Conservation (phyloP, 164 flowering plant genomes). For the Berberis vulgaris region DNA sequence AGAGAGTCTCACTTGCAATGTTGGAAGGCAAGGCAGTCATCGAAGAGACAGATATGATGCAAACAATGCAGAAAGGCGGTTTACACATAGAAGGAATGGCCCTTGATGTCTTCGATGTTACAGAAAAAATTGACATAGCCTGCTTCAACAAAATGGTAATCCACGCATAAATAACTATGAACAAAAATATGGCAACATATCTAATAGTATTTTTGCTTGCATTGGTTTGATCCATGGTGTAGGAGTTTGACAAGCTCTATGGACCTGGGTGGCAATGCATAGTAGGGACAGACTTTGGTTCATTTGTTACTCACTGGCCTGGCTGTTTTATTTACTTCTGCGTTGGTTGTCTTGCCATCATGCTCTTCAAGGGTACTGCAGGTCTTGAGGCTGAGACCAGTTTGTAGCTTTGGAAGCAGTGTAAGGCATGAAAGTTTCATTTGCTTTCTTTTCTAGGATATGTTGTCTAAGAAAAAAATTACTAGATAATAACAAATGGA, state of each 20-base stretch:
- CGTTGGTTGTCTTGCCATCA: constrained; percentile 61
- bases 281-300: constrained; percentile 80
- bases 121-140: constrained; percentile 31
- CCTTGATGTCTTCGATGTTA: constrained; percentile 24
- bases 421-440: constrained; percentile 19
- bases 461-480: constrained; percentile 3
- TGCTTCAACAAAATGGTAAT: constrained; percentile 61
- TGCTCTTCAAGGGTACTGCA: constrained; percentile 62
- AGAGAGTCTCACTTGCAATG: constrained; percentile 5
- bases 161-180: neutral
- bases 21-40: constrained; percentile 30
- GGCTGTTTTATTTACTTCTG: constrained; percentile 77
- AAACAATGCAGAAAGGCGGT: constrained; percentile 23
- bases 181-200: neutral
- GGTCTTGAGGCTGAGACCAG: constrained; percentile 22
- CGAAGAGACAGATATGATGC: constrained; percentile 30
- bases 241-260: constrained; percentile 54
- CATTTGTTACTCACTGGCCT: constrained; percentile 76
- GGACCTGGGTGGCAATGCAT: constrained; percentile 46
- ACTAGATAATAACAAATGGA: neutral
- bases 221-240: constrained; percentile 11
- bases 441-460: neutral
- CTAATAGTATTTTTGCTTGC: neutral
- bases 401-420: constrained; percentile 25
- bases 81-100: constrained; percentile 24